Evolutionary conservation across 352 stramenopile species (phyloP).

Genomic region (Aphanomyces invadans): DNA sequence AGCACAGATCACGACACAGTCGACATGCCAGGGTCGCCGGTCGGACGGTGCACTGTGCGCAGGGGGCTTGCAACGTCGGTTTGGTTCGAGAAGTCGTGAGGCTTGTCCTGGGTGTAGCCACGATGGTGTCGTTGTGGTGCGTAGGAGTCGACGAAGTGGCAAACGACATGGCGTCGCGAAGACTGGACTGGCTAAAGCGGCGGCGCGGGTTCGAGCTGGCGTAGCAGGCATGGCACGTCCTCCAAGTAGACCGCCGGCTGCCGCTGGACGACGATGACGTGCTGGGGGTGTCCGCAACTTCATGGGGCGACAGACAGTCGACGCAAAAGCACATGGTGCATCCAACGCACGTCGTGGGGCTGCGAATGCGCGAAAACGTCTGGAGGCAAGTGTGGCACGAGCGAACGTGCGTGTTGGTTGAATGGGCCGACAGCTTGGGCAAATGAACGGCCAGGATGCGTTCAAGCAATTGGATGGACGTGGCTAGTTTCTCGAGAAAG

Average conservation of each 20-base stretch:
- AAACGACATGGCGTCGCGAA: not conserved
- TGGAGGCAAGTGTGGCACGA: slow-evolving; percentile 19
- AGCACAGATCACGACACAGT: slow-evolving; percentile 15
- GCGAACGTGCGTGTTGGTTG: not conserved
- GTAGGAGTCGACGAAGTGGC: slow-evolving; percentile 5
- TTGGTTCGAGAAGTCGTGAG: not conserved
- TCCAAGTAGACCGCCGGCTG: too few relatives aligned
- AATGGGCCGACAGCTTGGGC: not conserved
- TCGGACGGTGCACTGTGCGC: not conserved
- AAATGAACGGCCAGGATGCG: not conserved
- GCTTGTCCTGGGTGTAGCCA: not conserved
- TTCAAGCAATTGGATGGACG: slow-evolving; percentile 7
- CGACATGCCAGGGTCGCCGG: not conserved
- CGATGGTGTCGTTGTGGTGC: not conserved
- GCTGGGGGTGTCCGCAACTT: not conserved
- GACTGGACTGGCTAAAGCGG: not conserved
- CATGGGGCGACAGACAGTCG: slow-evolving; percentile 3
- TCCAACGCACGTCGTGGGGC: not conserved
- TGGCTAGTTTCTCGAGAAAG: slow-evolving; percentile 15
- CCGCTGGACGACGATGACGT: not conserved
- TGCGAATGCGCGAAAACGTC: slow-evolving; percentile 20
- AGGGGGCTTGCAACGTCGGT: not conserved
- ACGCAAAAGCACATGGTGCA: slow-evolving; percentile 10
- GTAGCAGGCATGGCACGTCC: slow-evolving; percentile 9
- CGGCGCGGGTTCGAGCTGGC: not conserved